phyloP scores from a whole-genome alignment of 1,139 yeast genomes.

The Lodderomyces oxycetoniae region DNA sequence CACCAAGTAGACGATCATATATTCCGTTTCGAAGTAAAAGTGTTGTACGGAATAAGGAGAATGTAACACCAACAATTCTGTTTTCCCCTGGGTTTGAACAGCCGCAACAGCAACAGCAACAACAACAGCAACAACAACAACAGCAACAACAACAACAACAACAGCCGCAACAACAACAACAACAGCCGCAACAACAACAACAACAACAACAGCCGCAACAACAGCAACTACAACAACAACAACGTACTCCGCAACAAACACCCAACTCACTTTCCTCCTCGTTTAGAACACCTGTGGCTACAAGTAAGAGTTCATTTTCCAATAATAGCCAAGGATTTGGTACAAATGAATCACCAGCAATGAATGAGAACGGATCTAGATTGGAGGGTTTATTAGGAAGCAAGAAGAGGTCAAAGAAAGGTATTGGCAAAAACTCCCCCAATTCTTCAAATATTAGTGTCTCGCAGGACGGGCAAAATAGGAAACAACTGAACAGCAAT shows the following conservation, averaged over 20 bases:
- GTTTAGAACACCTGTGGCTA: conserved; percentile 7
- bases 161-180: neutral
- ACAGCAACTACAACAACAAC: too few species aligned
- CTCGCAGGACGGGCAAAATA: too few species aligned
- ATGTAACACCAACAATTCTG: conserved; percentile 15
- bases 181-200: too few species aligned
- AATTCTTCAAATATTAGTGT: neutral
- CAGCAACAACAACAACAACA: neutral
- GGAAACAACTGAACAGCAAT: too few species aligned
- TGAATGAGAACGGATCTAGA: too few species aligned
- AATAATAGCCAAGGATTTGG: conserved; percentile 2
- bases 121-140: neutral
- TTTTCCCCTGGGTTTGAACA: neutral
- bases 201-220: too few species aligned
- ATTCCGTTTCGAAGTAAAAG: conserved; percentile 38
- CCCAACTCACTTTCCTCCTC: neutral
- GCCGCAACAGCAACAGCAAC: neutral
- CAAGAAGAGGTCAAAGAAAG: conserved; percentile 2
- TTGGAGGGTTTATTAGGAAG: conserved; percentile 1
- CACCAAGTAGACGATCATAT: conserved; percentile 31
- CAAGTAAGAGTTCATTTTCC: conserved; percentile 2
- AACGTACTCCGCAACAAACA: neutral
- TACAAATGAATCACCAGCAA: too few species aligned
- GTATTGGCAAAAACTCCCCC: neutral
- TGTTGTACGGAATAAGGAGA: conserved; percentile 15